phyloP scores from a whole-genome alignment of 257 asterid genomes.

The Nemophila menziesii region DNA sequence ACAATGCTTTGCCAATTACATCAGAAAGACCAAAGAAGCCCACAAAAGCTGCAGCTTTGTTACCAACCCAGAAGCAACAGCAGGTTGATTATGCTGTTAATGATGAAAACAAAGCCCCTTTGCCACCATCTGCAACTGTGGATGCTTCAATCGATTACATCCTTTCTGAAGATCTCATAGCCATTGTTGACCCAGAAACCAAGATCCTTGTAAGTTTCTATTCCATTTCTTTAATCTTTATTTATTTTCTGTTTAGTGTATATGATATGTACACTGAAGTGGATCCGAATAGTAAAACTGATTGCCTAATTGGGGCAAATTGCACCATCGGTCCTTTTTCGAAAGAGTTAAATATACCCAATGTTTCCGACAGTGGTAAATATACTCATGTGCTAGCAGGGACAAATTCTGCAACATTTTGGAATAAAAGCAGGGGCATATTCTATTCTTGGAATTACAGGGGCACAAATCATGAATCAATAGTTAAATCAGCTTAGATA shows the following conservation, averaged over 20 bases:
- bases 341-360: too few species aligned
- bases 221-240: not conserved
- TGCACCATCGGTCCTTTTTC: too few species aligned
- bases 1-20: constrained; percentile 50
- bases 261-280: not conserved
- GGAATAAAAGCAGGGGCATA: too few species aligned
- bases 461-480: too few species aligned
- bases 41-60: constrained; percentile 30
- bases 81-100: constrained; percentile 35
- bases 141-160: constrained; percentile 71
- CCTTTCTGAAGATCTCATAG: constrained; percentile 50
- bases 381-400: too few species aligned
- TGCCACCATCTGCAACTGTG: constrained; percentile 13
- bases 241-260: not conserved
- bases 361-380: too few species aligned
- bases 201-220: constrained; percentile 40
- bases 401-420: too few species aligned
- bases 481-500: too few species aligned
- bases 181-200: constrained; percentile 47
- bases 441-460: too few species aligned
- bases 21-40: constrained; percentile 72
- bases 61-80: constrained; percentile 27
- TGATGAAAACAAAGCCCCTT: constrained; percentile 62
- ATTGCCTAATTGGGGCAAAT: too few species aligned
- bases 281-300: too few species aligned